Evolutionary conservation across 2,329 filamentous ascomycete species (phyloP), one percentile per base, ranked within the genome.

Genomic region (Penicillium sp.): DNA sequence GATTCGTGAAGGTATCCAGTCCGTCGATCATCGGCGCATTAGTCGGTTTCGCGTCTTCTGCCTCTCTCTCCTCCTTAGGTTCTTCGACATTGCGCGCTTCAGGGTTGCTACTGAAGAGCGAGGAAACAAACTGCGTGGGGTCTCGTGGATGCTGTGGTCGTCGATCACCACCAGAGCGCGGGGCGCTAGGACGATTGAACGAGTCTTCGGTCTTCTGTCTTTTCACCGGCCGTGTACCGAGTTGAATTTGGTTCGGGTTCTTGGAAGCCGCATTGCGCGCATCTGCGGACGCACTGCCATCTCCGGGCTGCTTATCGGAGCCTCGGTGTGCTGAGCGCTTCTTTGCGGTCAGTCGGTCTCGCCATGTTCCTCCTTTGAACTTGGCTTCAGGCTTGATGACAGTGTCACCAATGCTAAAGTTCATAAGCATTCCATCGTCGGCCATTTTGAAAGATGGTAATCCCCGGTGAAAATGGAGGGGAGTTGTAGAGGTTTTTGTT

Each of bases 351-450:
- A 93, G 82, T 59, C 94, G 84, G 71, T 96, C 92, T 69, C 89
- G 88, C 94, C 94, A 99, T 66, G 85, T 84, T n/a, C 94, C 94
- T 64, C 94, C 94, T 71, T 89, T 94, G 74, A 95, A 90, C 52
- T 78, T 82, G 4, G 80, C 76, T 63, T 81, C 80, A 6, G 82
- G 79, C 57, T 86, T 82, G 51, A 90, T 72, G 12, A 88, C 82
- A 17, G 79, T 82, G 58, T 90, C 86, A 28, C 84, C 83, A 55
- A 96, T 79, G 66, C 91, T 87, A 72, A 97, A 97, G 68, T 97
- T 97, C 70, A 97, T 80, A 55, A 97, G 83, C 85, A 99, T 89
- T 64, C 91, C 91, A 86, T 96, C 90, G 79, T 97, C 92, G 49
- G 90, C 90, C 92, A 97, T 97, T 59, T 48, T 65, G 54, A 53